Base-by-base conservation (phyloP, 78 protist species). In the Mantamonas sphyraenae region DNA sequence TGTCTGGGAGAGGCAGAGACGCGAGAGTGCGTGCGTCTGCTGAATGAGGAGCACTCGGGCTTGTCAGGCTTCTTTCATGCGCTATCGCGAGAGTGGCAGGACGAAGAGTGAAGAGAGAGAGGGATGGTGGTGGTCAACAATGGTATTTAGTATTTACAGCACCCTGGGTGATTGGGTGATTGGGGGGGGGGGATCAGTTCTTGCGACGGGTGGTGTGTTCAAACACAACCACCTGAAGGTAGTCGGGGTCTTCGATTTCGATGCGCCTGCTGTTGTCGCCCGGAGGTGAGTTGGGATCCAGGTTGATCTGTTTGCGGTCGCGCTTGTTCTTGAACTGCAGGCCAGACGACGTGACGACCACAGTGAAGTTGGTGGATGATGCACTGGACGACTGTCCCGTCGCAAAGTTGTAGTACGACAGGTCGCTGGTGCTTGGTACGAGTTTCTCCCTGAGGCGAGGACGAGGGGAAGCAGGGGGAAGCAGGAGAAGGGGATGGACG, bases 341-440 rank as follows among this genome's bases (percentile, higher is more conserved):
- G 20, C 97, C 94, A 1, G 60, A 56, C 59, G 66, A 77, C 64
- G 87, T 91, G 0, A 91, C 81, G 31, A 87, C 68, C 26, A 89
- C 94, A 72, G 82, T 79, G 62, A 82, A 85, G 69, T 81, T 85
- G 3, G 84, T 39, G 4, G 84, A 60, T 37, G 58, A 9, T 62
- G 78, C 78, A n/a, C 79, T 67, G 10, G 70, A 45, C 31, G 68
- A n/a, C 28, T 79, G 68, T 37, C 83, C 87, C 22, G 93, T 92
- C 71, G 83, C 88, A 93, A 93, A 92, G 88, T 92, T 92, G 86
- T 86, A 92, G 75, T 64, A 92, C 58, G 78, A 59, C n/a, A 92
- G 83, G 67, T 92, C 97, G 37, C 88, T 51, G 0, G 90, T 86
- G n/a, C 56, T 65, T 51, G 97, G 97, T 50, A 88, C 69, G 28